Evolutionary conservation across 2,329 filamentous ascomycete genomes (phyloP).

Genomic region (Curvularia eragrostidis): DNA sequence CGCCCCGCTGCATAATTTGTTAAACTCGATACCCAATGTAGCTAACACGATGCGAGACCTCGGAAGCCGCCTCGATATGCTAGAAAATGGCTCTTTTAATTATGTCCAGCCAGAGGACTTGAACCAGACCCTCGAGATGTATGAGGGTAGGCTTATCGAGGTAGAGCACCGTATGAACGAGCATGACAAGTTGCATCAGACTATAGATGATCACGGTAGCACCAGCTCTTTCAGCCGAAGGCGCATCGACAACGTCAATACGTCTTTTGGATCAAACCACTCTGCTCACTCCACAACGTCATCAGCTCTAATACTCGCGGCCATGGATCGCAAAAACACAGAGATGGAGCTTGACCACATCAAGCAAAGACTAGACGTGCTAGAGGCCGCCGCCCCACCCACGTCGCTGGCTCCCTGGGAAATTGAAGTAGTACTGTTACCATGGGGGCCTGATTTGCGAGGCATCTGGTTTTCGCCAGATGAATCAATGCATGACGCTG

Average conservation of each 20-base stretch:
- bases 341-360: conserved; percentile 56
- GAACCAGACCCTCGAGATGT: conserved; percentile 69
- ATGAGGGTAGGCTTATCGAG: conserved; percentile 72
- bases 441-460: conserved; percentile 65
- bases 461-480: conserved; percentile 60
- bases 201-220: conserved; percentile 40
- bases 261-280: conserved; percentile 52
- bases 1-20: conserved; percentile 44
- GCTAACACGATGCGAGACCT: conserved; percentile 64
- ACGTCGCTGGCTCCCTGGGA: conserved; percentile 71
- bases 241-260: conserved; percentile 40
- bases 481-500: conserved; percentile 49
- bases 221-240: conserved; percentile 37
- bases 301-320: conserved; percentile 44
- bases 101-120: conserved; percentile 72
- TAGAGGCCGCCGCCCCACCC: conserved; percentile 67
- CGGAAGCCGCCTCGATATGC: conserved; percentile 68
- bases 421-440: conserved; percentile 77
- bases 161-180: conserved; percentile 64
- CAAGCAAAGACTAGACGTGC: conserved; percentile 57
- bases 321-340: conserved; percentile 50
- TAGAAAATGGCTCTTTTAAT: conserved; percentile 75
- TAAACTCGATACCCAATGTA: conserved; percentile 50
- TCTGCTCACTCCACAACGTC: conserved; percentile 50
- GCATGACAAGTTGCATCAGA: conserved; percentile 46